Evolutionary conservation across 1,284 basidiomycete genomes (phyloP), one percentile per base, ranked within the genome.

Genomic region (Cutaneotrichosporon sp.): DNA sequence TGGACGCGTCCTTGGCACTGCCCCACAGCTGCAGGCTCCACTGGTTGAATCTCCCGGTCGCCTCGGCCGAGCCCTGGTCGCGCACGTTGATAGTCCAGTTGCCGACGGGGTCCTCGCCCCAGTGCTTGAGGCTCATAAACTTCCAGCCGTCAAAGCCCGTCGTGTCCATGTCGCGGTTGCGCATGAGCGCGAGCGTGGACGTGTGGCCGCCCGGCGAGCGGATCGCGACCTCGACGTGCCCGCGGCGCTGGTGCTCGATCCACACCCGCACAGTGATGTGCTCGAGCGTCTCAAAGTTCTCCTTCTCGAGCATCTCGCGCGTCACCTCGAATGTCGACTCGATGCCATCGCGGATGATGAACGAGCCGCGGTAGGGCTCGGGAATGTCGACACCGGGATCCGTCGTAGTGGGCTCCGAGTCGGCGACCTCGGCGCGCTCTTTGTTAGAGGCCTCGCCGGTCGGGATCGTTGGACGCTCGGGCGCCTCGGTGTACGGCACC

Each of bases 101-200:
- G 16, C 97, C 97, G n/a, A 93, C 78, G 0, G 95, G 90, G 72
- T 90, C 84, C 81, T 99, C 97, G 53, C 90, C 94, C 93, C 97
- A 99, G 77, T 99, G 97, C 80, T 99, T 99, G 60, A 99, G 87
- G 25, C 88, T 87, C 95, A 98, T 99, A 77, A 99, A 99, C 22
- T 87, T 89, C 97, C 97, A 99, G 0, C 93, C 95, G 27, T 87
- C 87, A 77, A 86, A 97, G 6, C 97, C 97, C 11, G 83, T 84
- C 4, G 72, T 77, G 14, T 86, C 89, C 51, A 81, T 78, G 75
- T 99, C 97, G 43, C 83, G 84, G 34, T 83, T 78, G 60, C 97
- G 85, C 55, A 84, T 84, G 13, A 87, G 85, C 24, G 90, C 94
- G 43, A 99, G 81, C 10, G 97, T 83, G 72, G 92, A 97, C 73